These are phyloP conservation scores for Grigorovia jiainica DNA, from an alignment of 805 yeast genomes.

Conservation along the genomic window DNA sequence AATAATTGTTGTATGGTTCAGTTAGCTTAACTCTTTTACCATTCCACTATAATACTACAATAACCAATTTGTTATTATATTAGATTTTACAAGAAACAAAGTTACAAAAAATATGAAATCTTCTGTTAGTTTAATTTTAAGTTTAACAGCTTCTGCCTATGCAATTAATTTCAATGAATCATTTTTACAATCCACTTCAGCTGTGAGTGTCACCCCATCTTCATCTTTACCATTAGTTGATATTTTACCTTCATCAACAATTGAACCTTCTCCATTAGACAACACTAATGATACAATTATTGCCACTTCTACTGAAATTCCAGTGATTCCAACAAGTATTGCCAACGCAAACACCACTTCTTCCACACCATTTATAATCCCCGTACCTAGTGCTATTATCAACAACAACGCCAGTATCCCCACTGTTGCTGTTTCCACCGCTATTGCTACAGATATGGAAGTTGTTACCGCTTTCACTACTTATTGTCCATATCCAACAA, in stretches of 20 bases:
- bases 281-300: too few relatives aligned
- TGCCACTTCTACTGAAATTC: neutral
- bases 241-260: constrained; percentile 2
- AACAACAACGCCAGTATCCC: constrained; percentile 6
- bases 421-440: neutral
- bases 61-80: neutral
- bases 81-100: neutral
- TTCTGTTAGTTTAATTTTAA: constrained; percentile 3
- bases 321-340: neutral
- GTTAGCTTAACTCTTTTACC: neutral
- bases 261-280: constrained; percentile 1
- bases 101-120: neutral
- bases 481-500: constrained; percentile 74
- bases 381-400: constrained; percentile 2
- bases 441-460: constrained; percentile 13
- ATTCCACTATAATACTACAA: neutral
- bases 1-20: neutral
- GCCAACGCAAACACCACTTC: neutral
- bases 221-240: too few relatives aligned
- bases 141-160: constrained; percentile 4
- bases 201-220: too few relatives aligned
- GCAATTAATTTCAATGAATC: neutral
- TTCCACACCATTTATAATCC: neutral
- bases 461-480: constrained; percentile 69
- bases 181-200: too few relatives aligned